Conservation (phyloP, 2,329 filamentous ascomycete species). For the Torrubiellomyces zombiae region DNA sequence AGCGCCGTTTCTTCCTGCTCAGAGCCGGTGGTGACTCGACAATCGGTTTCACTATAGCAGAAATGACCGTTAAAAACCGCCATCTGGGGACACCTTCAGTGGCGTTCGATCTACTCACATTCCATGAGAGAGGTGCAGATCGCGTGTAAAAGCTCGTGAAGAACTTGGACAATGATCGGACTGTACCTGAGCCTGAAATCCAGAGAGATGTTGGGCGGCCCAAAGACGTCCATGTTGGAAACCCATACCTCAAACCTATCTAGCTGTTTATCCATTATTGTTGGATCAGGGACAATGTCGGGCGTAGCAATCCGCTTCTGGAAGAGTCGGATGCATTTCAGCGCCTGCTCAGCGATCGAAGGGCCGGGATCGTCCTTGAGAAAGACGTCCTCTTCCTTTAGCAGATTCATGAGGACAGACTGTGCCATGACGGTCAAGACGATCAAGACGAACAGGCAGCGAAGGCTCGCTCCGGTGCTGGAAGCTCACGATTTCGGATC, state of each 20-base stretch:
- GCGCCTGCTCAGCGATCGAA: constrained; percentile 13
- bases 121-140: too few relatives aligned
- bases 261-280: constrained; percentile 8
- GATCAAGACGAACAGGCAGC: too few relatives aligned
- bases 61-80: too few relatives aligned
- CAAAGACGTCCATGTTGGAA: constrained; percentile 5
- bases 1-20: too few relatives aligned
- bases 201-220: constrained; percentile 13
- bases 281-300: constrained; percentile 5
- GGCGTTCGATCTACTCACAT: too few relatives aligned
- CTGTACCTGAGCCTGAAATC: constrained; percentile 14
- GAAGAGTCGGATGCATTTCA: constrained; percentile 11
- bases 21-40: too few relatives aligned
- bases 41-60: too few relatives aligned
- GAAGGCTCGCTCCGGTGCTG: too few relatives aligned
- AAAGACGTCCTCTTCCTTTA: constrained; percentile 14
- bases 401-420: too few relatives aligned
- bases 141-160: constrained; percentile 11
- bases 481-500: too few relatives aligned
- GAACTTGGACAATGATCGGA: constrained; percentile 3
- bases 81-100: too few relatives aligned
- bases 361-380: constrained; percentile 11
- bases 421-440: too few relatives aligned
- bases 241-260: constrained; percentile 5
- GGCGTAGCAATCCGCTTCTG: constrained; percentile 1